A percentile compares a stretch with the other conserved stretches of the same genome.
Evolutionary conservation across 1,139 yeast species (phyloP).

Genomic region (Spathaspora sp.): DNA sequence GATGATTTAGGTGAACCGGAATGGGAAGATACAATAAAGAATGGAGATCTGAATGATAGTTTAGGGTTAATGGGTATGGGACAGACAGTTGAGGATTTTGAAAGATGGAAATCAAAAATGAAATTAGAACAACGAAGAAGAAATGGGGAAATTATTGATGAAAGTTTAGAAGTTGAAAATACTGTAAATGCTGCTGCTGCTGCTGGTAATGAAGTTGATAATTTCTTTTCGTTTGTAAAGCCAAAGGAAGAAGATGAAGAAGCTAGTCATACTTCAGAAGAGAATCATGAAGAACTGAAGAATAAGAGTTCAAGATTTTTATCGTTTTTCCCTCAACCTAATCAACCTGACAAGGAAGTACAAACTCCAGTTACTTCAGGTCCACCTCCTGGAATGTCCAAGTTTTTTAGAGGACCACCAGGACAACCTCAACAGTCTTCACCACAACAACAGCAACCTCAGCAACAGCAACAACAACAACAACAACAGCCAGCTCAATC

Average conservation of each 20-base stretch:
- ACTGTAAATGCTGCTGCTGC: conserved; percentile 16
- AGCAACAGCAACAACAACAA: conserved; percentile 9
- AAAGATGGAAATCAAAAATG: conserved; percentile 66
- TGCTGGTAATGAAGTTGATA: conserved; percentile 50
- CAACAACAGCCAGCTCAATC: conserved; percentile 8
- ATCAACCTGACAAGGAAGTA: conserved; percentile 3
- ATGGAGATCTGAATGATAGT: conserved; percentile 21
- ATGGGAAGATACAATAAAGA: conserved; percentile 36
- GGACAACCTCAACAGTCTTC: conserved; percentile 4
- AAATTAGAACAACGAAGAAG: conserved; percentile 54
- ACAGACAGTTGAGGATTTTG: conserved; percentile 68
- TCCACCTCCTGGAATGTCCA: conserved; percentile 18
- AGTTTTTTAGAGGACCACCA: conserved; percentile 13
- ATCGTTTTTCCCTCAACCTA: conserved; percentile 35
- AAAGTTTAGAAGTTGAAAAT: conserved; percentile 18
- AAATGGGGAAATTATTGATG: conserved; percentile 44
- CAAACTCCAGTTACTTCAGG: conserved; percentile 9
- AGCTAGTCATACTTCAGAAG: background rate
- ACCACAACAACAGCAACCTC: conserved; percentile 6
- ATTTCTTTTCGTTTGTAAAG: conserved; percentile 49
- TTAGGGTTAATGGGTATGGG: conserved; percentile 34
- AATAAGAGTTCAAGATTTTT: conserved; percentile 47
- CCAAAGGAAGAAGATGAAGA: conserved; percentile 20
- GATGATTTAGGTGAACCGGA: conserved; percentile 48
- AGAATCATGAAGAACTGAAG: background rate